phyloP scores from a whole-genome alignment of 2,329 filamentous ascomycete genomes.

The Fusarium scirpi region DNA sequence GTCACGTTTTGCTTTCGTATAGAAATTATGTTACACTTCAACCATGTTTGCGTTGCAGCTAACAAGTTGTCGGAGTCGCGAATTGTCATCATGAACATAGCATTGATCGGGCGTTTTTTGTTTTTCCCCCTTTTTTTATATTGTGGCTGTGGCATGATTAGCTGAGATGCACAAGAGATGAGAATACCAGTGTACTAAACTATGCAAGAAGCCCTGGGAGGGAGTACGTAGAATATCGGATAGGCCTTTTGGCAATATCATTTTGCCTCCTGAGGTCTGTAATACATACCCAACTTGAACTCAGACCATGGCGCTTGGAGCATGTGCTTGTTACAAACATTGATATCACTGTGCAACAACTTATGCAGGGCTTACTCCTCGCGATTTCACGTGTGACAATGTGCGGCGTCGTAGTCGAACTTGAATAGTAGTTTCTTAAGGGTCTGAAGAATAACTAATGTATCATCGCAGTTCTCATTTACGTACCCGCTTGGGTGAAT shows the following conservation, averaged over 20 bases:
- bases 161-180: constrained; percentile 14
- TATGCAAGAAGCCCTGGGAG: constrained; percentile 8
- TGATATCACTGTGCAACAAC: not conserved
- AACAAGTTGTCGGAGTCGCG: not conserved
- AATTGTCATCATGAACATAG: constrained; percentile 19
- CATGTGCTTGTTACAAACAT: not conserved
- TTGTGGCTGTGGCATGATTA: constrained; percentile 16
- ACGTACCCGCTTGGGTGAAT: constrained; percentile 32
- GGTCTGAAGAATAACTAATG: not conserved
- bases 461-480: constrained; percentile 24
- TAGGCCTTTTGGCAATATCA: constrained; percentile 34
- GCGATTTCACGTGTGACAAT: not conserved
- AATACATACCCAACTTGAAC: constrained; percentile 16
- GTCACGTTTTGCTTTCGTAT: constrained; percentile 61
- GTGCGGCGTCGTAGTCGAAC: constrained; percentile 1
- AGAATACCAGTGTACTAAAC: constrained; percentile 25
- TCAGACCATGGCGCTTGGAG: not conserved
- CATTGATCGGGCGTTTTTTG: constrained; percentile 32
- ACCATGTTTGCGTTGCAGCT: not conserved
- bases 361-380: not conserved
- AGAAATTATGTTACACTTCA: constrained; percentile 15
- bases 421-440: not conserved
- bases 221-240: constrained; percentile 29
- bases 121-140: constrained; percentile 11
- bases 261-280: constrained; percentile 11